Conservation (phyloP, 176 grass and related monocot species). For the Urochloa ruziziensis region DNA sequence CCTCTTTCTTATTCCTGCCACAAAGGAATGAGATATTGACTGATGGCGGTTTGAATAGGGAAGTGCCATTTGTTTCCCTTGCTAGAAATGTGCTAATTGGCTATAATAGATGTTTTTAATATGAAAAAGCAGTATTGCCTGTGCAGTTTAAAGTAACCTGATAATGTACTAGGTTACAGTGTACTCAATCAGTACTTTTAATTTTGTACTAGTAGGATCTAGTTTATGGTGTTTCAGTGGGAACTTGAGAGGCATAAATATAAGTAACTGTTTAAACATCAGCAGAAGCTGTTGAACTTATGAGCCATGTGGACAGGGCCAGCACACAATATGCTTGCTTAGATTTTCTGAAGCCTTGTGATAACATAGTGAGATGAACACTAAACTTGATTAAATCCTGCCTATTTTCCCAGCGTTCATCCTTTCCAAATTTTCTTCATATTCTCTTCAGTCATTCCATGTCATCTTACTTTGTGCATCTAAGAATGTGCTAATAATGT, state of each 20-base stretch:
- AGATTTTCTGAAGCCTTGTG: background rate
- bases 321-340: background rate
- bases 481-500: constrained; percentile 6
- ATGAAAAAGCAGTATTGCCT: background rate
- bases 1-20: background rate
- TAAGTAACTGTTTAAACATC: background rate
- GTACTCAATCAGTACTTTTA: background rate
- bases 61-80: background rate
- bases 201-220: background rate
- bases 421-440: background rate
- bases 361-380: background rate
- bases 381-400: background rate
- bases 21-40: background rate
- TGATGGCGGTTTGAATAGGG: background rate
- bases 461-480: background rate
- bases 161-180: background rate
- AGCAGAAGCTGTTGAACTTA: background rate
- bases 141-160: background rate
- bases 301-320: background rate
- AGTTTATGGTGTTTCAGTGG: background rate
- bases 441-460: background rate
- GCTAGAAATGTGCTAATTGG: background rate
- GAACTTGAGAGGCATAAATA: background rate
- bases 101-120: background rate
- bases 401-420: background rate